A percentile compares a stretch with the other conserved stretches of the same genome.
Evolutionary conservation across 805 yeast genomes (phyloP).

Genomic region (Suhomyces emberorum): DNA sequence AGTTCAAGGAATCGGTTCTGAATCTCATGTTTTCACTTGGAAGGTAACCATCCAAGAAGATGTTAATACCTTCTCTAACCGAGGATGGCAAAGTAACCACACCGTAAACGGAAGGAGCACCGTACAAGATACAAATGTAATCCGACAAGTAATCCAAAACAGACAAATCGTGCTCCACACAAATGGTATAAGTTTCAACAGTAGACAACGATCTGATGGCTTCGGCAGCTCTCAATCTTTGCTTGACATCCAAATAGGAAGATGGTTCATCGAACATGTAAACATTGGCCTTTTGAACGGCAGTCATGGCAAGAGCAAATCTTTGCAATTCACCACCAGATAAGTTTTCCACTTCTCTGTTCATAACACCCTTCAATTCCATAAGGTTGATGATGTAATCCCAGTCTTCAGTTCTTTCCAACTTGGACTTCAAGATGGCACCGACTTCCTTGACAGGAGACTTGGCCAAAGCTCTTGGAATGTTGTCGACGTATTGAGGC

Average conservation of each 20-base stretch:
- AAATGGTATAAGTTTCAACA: slow-evolving; percentile 81
- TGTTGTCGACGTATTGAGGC: slow-evolving; percentile 98
- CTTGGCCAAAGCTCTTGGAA: slow-evolving; percentile 89
- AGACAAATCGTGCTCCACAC: slow-evolving; percentile 98
- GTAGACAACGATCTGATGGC: slow-evolving; percentile 82
- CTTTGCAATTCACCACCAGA: slow-evolving; percentile 99
- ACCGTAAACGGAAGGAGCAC: slow-evolving; percentile 98
- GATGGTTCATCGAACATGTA: slow-evolving; percentile 99
- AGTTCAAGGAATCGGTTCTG: slow-evolving; percentile 93
- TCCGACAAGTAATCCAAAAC: slow-evolving; percentile 96
- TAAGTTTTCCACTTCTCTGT: slow-evolving; percentile 84
- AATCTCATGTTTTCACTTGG: slow-evolving; percentile 96
- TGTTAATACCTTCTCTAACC: slow-evolving; percentile 98
- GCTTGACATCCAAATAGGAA: slow-evolving; percentile 96
- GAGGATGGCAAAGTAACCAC: slow-evolving; percentile 95
- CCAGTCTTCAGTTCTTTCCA: slow-evolving; percentile 66
- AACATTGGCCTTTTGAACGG: slow-evolving; percentile 91
- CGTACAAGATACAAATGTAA: slow-evolving; percentile 93
- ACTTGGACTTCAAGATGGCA: slow-evolving; percentile 70
- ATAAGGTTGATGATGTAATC: slow-evolving; percentile 64
- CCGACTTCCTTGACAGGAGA: slow-evolving; percentile 87
- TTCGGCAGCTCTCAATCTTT: slow-evolving; percentile 95
- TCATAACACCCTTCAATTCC: slow-evolving; percentile 72
- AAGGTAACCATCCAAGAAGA: slow-evolving; percentile 96
- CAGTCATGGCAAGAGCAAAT: slow-evolving; percentile 96